Base-by-base conservation (phyloP, 345 rosid genomes). In the Sisymbrium altissimum region DNA sequence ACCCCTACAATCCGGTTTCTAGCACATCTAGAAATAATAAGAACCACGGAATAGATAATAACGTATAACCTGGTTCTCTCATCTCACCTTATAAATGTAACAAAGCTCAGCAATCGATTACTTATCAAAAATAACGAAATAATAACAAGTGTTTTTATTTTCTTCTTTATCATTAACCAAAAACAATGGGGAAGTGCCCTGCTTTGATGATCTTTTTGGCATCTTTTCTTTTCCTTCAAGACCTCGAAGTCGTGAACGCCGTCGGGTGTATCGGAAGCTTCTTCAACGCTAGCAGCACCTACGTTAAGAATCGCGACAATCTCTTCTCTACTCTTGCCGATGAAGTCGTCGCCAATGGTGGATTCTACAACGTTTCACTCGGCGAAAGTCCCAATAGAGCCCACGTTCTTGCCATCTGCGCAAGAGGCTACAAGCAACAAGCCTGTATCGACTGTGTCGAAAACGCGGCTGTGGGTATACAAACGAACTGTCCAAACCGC, bases 151-250 rank as follows among this genome's bases (percentile, higher is more conserved):
- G n/a, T n/a, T n/a, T n/a, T n/a, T n/a, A n/a, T n/a, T n/a, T n/a
- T n/a, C n/a, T n/a, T n/a, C n/a, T n/a, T n/a, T n/a, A n/a, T n/a
- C n/a, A n/a, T n/a, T n/a, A n/a, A n/a, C n/a, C n/a, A n/a, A n/a
- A 1, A 50, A 19, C 17, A 29, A 73, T 64, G 77, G 65, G 40
- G 4, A 55, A 43, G 8, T 7, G 6, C 14, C 21, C 5, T 54
- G 10, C 38, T 43, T 54, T 55, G 71, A 55, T 23, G 46, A 44
- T 64, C 30, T 43, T 64, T 9, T 21, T 73, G 0, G 29, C 11
- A 33, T 73, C 64, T 73, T 64, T 73, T 56, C 11, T 55, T 55
- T 2, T 64, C 56, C 8, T 54, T 64, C 46, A 41, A 14, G n/a
- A 55, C 6, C 1, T 10, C 64, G 11, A 64, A n/a, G 39, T 53